Evolutionary conservation across 2,329 filamentous ascomycete species (phyloP).

Genomic region (Dactylellina sp.): DNA sequence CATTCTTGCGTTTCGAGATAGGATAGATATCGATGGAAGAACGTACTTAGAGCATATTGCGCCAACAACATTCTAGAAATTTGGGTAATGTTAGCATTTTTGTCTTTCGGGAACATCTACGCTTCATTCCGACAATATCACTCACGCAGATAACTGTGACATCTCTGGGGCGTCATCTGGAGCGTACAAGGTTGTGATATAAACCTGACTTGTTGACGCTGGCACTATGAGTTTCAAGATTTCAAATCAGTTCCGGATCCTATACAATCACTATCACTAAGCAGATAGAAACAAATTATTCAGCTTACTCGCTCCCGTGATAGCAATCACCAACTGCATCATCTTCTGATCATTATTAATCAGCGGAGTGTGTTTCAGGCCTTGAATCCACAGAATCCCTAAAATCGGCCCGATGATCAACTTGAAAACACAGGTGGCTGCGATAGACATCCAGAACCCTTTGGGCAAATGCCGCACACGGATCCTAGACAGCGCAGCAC

Average conservation of each 20-base stretch:
- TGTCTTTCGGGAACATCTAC: constrained; percentile 12
- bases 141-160: constrained; percentile 60
- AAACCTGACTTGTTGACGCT: constrained; percentile 59
- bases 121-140: constrained; percentile 7
- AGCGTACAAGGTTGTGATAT: constrained; percentile 60
- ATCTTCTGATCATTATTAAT: constrained; percentile 59
- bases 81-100: constrained; percentile 22
- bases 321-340: constrained; percentile 59
- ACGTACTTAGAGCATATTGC: constrained; percentile 60
- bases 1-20: not conserved
- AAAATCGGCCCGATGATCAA: constrained; percentile 60
- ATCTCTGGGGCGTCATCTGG: constrained; percentile 60
- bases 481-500: constrained; percentile 59
- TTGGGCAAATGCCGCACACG: constrained; percentile 58
- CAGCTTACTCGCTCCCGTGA: constrained; percentile 58
- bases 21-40: not conserved
- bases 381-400: constrained; percentile 59
- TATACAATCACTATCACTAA: too few species aligned
- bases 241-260: constrained; percentile 19
- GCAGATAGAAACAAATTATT: not conserved
- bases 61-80: constrained; percentile 58
- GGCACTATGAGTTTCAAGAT: constrained; percentile 56
- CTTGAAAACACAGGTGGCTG: constrained; percentile 59
- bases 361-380: constrained; percentile 57
- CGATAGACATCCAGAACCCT: constrained; percentile 60